A percentile compares a stretch with the other conserved stretches of the same genome.
phyloP scores from a whole-genome alignment of 2,329 filamentous ascomycete species.

The Pezicula rhizophila region DNA sequence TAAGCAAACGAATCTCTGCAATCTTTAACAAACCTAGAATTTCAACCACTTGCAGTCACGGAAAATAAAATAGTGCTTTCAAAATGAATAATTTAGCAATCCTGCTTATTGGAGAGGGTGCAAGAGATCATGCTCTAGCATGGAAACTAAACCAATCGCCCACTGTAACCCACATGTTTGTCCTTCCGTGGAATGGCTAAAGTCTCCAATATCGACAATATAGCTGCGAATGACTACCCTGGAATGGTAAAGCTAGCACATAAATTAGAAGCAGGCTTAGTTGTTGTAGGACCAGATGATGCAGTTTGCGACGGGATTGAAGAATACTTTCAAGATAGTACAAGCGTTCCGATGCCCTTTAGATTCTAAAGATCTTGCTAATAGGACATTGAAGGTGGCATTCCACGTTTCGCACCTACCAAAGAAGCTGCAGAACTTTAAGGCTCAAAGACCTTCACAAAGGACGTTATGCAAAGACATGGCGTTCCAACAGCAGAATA shows the following conservation, averaged over 20 bases:
- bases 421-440: slow-evolving; percentile 79
- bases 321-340: slow-evolving; percentile 65
- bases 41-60: too few relatives aligned
- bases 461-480: slow-evolving; percentile 90
- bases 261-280: slow-evolving; percentile 68
- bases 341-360: neutral
- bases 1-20: too few relatives aligned
- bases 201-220: slow-evolving; percentile 59
- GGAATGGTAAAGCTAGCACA: slow-evolving; percentile 70
- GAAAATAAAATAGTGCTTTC: too few relatives aligned
- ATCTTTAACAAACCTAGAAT: too few relatives aligned
- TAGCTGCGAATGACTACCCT: slow-evolving; percentile 72
- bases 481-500: slow-evolving; percentile 86
- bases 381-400: slow-evolving; percentile 39
- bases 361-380: neutral
- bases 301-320: slow-evolving; percentile 90
- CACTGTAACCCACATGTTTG: slow-evolving; percentile 68
- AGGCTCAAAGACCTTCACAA: slow-evolving; percentile 92
- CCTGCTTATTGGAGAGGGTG: slow-evolving; percentile 87
- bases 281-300: slow-evolving; percentile 86
- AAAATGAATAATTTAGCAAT: slow-evolving; percentile 32
- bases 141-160: slow-evolving; percentile 85
- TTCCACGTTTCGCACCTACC: slow-evolving; percentile 78
- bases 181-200: slow-evolving; percentile 61
- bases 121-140: slow-evolving; percentile 87